These are phyloP conservation scores for Aspergillus novoparasiticus DNA, from an alignment of 2,329 filamentous ascomycete genomes.

Conservation along the genomic window DNA sequence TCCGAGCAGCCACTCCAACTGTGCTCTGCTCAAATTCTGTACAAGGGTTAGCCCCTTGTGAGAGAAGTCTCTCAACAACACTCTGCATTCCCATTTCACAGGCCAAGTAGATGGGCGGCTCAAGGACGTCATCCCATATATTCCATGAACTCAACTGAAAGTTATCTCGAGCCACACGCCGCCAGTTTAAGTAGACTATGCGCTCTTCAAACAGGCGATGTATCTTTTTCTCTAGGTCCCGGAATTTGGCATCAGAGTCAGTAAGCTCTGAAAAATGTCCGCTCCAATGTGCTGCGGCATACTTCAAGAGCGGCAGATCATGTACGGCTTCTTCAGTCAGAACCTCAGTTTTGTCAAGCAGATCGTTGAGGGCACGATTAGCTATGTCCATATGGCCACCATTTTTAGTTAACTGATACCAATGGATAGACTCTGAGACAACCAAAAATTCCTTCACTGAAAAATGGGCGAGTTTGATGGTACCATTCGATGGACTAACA, in stretches of 20 bases:
- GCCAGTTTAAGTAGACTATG: not conserved
- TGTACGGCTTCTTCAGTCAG: not conserved
- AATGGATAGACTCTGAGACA: not conserved
- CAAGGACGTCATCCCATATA: accelerated
- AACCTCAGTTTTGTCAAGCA: not conserved
- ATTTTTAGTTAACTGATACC: not conserved
- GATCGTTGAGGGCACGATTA: not conserved
- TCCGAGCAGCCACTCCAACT: accelerated
- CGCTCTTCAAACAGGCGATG: not conserved
- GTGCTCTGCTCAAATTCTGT: no score
- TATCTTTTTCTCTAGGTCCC: not conserved
- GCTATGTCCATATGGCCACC: not conserved
- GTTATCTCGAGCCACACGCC: not conserved
- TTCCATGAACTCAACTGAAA: not conserved
- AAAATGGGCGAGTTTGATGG: not conserved
- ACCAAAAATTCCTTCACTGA: not conserved
- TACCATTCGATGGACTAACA: not conserved
- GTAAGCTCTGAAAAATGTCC: not conserved
- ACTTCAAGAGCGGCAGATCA: not conserved
- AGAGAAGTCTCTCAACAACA: not conserved
- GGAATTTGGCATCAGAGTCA: not conserved
- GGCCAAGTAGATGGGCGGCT: not conserved
- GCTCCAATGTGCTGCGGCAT: not conserved
- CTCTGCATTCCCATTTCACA: not conserved
- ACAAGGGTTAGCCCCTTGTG: not conserved